These are phyloP conservation scores for Malassezia sp. DNA, from an alignment of 1,284 basidiomycete species.

Conservation along the genomic window DNA sequence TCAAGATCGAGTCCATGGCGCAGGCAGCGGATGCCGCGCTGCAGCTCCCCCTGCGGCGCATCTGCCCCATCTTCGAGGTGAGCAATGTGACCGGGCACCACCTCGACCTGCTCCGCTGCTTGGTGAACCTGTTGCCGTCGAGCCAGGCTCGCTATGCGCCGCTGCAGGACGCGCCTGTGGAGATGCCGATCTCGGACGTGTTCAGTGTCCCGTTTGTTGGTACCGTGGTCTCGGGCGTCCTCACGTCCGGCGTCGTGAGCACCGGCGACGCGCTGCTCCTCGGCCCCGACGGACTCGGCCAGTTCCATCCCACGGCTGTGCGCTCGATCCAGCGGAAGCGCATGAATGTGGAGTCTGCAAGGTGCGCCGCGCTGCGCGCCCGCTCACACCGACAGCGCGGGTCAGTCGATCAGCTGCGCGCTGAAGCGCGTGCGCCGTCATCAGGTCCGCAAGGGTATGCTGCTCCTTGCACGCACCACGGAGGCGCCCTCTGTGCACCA, in stretches of 20 bases:
- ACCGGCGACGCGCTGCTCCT: slow-evolving; percentile 62
- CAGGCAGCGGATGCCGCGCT: slow-evolving; percentile 34
- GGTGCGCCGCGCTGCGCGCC: too few relatives aligned
- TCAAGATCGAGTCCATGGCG: slow-evolving; percentile 28
- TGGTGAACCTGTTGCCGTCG: slow-evolving; percentile 46
- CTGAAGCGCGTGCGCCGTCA: slow-evolving; percentile 75
- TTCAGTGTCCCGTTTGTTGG: slow-evolving; percentile 77
- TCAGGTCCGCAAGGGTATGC: slow-evolving; percentile 69
- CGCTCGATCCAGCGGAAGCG: slow-evolving; percentile 91
- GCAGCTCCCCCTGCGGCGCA: slow-evolving; percentile 47
- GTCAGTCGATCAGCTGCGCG: slow-evolving; percentile 86
- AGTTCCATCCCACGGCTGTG: slow-evolving; percentile 68
- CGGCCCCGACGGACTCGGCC: slow-evolving; percentile 86
- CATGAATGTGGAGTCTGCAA: slow-evolving; percentile 67
- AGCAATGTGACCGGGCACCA: slow-evolving; percentile 92
- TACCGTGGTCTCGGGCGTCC: slow-evolving; percentile 83
- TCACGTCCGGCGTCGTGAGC: slow-evolving; percentile 50
- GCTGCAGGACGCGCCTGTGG: slow-evolving; percentile 60
- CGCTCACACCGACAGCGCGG: too few relatives aligned
- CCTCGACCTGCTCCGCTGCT: slow-evolving; percentile 55
- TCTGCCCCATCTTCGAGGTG: slow-evolving; percentile 84
- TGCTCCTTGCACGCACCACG: slow-evolving; percentile 52
- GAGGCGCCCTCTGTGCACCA: slow-evolving; percentile 27
- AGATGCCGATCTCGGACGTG: slow-evolving; percentile 54
- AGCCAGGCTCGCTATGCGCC: slow-evolving; percentile 36